Evolutionary conservation across 176 grass and related monocot genomes (phyloP).

Genomic region (Elaeis guineensis): DNA sequence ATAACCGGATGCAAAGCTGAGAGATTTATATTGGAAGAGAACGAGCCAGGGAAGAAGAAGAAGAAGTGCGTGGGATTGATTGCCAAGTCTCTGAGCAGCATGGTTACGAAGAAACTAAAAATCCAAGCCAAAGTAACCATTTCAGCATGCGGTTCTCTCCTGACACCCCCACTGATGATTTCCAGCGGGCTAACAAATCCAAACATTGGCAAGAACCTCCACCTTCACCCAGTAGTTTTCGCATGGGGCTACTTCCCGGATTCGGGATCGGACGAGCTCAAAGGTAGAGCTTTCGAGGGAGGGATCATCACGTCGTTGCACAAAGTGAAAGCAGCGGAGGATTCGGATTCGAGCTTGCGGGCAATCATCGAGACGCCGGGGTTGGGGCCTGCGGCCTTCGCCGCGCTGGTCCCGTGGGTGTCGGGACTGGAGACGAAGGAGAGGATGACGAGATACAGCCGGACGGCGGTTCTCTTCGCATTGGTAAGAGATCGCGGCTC

Average conservation of each 20-base stretch:
- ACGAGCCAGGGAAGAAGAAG: background rate
- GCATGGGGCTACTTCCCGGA: conserved; percentile 91
- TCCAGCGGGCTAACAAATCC: conserved; percentile 59
- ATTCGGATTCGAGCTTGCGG: conserved; percentile 7
- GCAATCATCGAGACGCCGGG: conserved; percentile 60
- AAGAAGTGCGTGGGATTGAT: conserved; percentile 58
- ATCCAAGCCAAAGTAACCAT: conserved; percentile 58
- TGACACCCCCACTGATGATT: conserved; percentile 62
- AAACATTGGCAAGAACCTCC: conserved; percentile 84
- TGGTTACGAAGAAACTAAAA: conserved; percentile 41
- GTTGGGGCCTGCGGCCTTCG: conserved; percentile 31
- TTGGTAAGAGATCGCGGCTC: conserved; percentile 57
- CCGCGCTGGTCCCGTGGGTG: conserved; percentile 54
- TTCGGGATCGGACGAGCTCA: conserved; percentile 28
- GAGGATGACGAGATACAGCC: conserved; percentile 51
- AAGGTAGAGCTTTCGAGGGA: conserved; percentile 63
- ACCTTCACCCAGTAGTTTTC: conserved; percentile 54
- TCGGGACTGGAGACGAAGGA: conserved; percentile 77
- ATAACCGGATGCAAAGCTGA: conserved; percentile 69
- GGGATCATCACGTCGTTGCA: conserved; percentile 88
- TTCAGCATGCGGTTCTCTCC: conserved; percentile 51
- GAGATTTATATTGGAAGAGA: conserved; percentile 45
- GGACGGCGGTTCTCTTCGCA: conserved; percentile 62
- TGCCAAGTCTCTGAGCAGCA: conserved; percentile 32
- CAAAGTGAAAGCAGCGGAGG: conserved; percentile 41